Base-by-base conservation (phyloP, 768 basidiomycete genomes). In the Royoungia palumana region DNA sequence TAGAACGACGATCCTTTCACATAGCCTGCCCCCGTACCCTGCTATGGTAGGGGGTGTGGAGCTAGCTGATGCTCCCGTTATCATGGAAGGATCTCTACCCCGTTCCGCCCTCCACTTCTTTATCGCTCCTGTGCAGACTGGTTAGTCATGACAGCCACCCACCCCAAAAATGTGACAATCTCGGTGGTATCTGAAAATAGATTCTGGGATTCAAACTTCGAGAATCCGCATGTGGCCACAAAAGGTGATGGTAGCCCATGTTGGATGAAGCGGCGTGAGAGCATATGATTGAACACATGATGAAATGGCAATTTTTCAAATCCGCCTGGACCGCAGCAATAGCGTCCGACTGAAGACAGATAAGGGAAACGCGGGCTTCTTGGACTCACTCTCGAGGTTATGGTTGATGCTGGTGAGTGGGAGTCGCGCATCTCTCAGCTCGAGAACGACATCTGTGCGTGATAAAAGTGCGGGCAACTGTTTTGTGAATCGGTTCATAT, bases 351-450 rank as follows among this genome's bases (percentile, higher is more conserved):
- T 4, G 21, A 38, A 44, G 14, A 19, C 13, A 3, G 46, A 19
- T 8, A 12, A 34, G 6, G 17, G 20, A 19, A 19, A 7, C 14
- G 0, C 3, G 2, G n/a, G 28, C 4, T 32, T 32, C 30, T 35
- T 9, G 0, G 27, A 60, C 81, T 62, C 69, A 87, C 85, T 80
- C 78, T 98, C 94, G 48, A 98, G 80, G 16, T 81, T 83, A 49
- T 83, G 79, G 67, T 98, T 98, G 66, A 98, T 89, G 57, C 90
- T 94, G 19, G 94, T 94, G 54, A 98, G 75, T 6, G 95, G 95
- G 46, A 98, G 75, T 25, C 95, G 82, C 12, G 94, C 83, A 71
- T 99, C 95, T 62, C 95, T 79, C 24, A 94, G 83, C 72, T 99
- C 95, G 53, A 99, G 85, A 43, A 98, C 89, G 47, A 98, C 83